phyloP scores from a whole-genome alignment of 163 green algal species.

The Scenedesmus sp. region DNA sequence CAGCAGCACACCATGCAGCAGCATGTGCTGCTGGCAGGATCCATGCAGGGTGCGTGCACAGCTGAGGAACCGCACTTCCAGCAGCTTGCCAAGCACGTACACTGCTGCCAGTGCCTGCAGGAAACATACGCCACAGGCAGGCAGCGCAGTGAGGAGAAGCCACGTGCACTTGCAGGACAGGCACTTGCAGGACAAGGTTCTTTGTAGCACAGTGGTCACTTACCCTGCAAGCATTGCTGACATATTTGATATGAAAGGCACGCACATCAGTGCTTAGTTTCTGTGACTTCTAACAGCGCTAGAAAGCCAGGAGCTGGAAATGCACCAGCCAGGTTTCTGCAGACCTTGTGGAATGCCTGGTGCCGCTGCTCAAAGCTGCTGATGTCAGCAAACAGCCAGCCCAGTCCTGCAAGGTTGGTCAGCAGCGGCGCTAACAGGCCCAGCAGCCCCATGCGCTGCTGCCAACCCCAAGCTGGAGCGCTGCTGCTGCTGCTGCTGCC shows the following conservation, averaged over 20 bases:
- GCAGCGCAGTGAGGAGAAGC: background rate
- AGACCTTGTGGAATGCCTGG: background rate
- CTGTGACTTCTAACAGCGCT: too few species aligned
- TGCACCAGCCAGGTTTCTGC: too few species aligned
- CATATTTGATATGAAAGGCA: too few species aligned
- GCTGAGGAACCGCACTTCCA: background rate
- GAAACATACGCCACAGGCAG: background rate
- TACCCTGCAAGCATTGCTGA: too few species aligned
- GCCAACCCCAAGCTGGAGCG: background rate
- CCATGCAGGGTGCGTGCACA: background rate
- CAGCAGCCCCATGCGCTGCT: constrained; percentile 10
- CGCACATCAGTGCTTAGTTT: too few species aligned
- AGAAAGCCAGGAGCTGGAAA: too few species aligned
- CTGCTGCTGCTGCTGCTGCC: background rate
- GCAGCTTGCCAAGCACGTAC: background rate
- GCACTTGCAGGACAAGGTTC: too few species aligned
- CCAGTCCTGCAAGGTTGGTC: background rate
- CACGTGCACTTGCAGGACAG: too few species aligned
- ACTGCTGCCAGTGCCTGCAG: background rate
- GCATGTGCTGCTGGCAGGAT: constrained; percentile 26
- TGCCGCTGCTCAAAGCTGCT: background rate
- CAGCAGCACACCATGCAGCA: constrained; percentile 23
- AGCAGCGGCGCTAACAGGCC: constrained; percentile 9
- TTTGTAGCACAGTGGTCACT: too few species aligned
- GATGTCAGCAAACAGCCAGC: constrained; percentile 2